Conservation (phyloP, 331 rosid genomes). For the Quercus tomentella region DNA sequence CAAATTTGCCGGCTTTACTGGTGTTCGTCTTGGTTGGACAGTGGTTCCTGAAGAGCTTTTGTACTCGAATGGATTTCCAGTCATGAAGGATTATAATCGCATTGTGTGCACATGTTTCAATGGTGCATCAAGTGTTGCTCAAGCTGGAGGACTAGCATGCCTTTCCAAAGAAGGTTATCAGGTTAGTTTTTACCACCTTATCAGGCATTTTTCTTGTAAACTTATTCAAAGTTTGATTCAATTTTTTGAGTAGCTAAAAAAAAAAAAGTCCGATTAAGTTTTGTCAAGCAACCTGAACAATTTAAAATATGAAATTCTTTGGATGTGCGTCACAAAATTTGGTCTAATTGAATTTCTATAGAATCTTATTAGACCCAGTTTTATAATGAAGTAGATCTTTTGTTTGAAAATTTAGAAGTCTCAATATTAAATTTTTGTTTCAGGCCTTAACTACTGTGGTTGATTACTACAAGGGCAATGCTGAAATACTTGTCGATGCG, state of each 20-base stretch:
- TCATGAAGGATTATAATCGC: constrained; percentile 69
- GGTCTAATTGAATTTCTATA: no score
- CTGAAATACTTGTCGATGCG: constrained; percentile 42
- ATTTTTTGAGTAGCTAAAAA: no score
- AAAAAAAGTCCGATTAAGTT: no score
- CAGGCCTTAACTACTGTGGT: constrained; percentile 42
- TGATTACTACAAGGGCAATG: constrained; percentile 54
- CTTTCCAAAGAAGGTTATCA: constrained; percentile 62
- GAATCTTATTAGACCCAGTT: no score
- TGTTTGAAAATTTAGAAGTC: no score
- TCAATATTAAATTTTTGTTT: background rate
- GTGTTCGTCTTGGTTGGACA: constrained; percentile 93
- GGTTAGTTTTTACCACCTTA: constrained; percentile 26
- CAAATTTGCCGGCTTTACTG: constrained; percentile 88
- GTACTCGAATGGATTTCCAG: constrained; percentile 73
- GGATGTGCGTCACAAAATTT: background rate
- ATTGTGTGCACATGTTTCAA: constrained; percentile 84
- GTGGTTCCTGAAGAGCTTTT: constrained; percentile 72
- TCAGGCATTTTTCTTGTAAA: background rate
- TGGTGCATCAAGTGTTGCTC: constrained; percentile 81
- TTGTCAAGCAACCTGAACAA: background rate
- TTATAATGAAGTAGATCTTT: no score
- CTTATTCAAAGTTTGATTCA: background rate
- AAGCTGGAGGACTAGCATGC: constrained; percentile 89
- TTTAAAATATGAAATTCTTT: background rate